Conservation (phyloP, 2,329 filamentous ascomycete genomes). For the Chaetomium olivaceum region DNA sequence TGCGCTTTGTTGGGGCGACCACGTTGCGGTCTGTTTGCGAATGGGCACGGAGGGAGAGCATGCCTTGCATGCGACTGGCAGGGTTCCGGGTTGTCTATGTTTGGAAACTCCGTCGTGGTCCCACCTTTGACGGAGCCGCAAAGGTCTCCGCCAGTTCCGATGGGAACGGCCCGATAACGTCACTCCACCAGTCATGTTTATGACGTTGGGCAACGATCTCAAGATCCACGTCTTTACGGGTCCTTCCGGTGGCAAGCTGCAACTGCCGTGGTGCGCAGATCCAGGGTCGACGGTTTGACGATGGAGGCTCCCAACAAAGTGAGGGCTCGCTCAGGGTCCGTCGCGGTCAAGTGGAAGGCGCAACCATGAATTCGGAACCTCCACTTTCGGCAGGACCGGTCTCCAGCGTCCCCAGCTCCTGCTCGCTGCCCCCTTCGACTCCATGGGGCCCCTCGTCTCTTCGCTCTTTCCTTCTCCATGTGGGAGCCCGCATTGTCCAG, state of each 20-base stretch:
- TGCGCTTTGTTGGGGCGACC: background rate
- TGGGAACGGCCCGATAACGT: slow-evolving; percentile 25
- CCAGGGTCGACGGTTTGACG: background rate
- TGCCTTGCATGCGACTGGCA: slow-evolving; percentile 1
- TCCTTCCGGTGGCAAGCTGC: slow-evolving; percentile 3
- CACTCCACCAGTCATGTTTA: slow-evolving; percentile 18
- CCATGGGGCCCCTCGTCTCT: slow-evolving; percentile 18
- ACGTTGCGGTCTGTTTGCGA: background rate
- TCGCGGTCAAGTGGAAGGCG: background rate
- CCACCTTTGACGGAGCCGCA: slow-evolving; percentile 19
- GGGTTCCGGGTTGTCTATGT: slow-evolving; percentile 5
- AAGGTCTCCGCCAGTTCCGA: slow-evolving; percentile 21
- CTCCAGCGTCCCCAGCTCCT: background rate
- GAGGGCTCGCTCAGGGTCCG: background rate
- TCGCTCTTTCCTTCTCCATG: slow-evolving; percentile 15
- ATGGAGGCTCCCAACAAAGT: background rate
- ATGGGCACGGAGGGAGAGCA: background rate
- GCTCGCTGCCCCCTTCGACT: slow-evolving; percentile 8
- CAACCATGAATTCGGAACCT: slow-evolving; percentile 8
- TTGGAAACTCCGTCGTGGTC: slow-evolving; percentile 5
- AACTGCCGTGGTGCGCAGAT: slow-evolving; percentile 13
- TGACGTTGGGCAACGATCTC: slow-evolving; percentile 17
- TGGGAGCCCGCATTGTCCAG: slow-evolving; percentile 8
- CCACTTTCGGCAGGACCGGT: slow-evolving; percentile 21
- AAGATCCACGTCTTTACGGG: slow-evolving; percentile 9